Evolutionary conservation across 345 rosid species (phyloP).

Genomic region (Aquilaria sinensis): DNA sequence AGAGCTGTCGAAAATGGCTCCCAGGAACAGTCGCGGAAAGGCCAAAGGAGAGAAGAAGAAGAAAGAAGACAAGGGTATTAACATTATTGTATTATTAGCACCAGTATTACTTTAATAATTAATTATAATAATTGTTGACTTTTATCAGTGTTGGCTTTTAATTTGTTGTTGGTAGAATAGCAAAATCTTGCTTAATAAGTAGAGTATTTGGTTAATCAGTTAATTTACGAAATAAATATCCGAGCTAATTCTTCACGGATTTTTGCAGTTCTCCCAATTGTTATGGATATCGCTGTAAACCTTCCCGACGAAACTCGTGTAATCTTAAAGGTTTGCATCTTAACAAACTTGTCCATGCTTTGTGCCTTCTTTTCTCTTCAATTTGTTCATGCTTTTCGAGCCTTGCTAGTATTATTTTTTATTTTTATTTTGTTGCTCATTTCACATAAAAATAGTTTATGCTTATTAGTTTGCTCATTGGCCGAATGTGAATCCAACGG

Average conservation of each 20-base stretch:
- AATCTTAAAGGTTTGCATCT: slow-evolving; percentile 55
- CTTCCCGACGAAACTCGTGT: slow-evolving; percentile 82
- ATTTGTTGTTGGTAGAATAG: background rate
- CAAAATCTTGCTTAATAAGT: background rate
- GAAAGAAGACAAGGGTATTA: slow-evolving; percentile 87
- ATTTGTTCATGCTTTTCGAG: slow-evolving; percentile 14
- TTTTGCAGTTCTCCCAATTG: slow-evolving; percentile 84
- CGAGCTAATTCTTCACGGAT: background rate
- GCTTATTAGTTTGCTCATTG: background rate
- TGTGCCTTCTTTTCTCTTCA: no score
- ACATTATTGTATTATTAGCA: background rate
- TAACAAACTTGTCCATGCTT: background rate
- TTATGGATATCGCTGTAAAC: slow-evolving; percentile 67
- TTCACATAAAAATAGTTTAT: background rate
- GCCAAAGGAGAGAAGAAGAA: slow-evolving; percentile 95
- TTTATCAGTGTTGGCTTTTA: background rate
- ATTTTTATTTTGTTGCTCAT: background rate
- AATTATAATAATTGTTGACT: no score
- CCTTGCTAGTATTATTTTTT: slow-evolving; percentile 1
- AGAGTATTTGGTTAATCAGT: background rate
- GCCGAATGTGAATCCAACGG: no score
- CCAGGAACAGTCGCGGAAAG: slow-evolving; percentile 84
- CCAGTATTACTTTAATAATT: no score
- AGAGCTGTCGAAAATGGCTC: slow-evolving; percentile 61
- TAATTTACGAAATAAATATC: no score